A percentile compares a stretch with the other conserved stretches of the same genome.
Conservation (phyloP, 495 filamentous ascomycete genomes). For the Clavariopsis aquatica region DNA sequence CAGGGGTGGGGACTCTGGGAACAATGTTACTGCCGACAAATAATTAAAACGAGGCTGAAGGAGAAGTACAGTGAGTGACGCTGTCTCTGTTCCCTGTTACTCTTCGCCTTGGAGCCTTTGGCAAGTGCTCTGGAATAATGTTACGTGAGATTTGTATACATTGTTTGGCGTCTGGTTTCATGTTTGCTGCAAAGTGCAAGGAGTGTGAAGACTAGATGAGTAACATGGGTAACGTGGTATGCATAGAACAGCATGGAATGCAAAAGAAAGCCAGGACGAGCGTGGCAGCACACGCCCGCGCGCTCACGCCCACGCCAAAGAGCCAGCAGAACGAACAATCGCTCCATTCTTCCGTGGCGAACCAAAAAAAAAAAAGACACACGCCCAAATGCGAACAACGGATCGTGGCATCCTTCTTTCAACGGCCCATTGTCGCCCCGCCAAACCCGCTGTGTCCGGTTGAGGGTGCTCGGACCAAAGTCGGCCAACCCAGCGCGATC, state of each 20-base stretch:
- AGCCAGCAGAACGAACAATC: constrained; percentile 24
- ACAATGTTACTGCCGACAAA: too few species aligned
- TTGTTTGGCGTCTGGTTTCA: background rate
- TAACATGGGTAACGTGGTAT: constrained; percentile 8
- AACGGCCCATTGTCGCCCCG: background rate
- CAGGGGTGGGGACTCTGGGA: too few species aligned
- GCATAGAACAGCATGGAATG: constrained; percentile 23
- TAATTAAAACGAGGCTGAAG: too few species aligned
- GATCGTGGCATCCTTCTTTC: background rate
- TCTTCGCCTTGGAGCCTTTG: too few species aligned
- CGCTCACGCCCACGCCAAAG: too few species aligned
- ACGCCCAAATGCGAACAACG: background rate
- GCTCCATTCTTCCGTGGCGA: background rate
- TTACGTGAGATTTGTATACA: background rate
- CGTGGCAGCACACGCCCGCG: constrained; percentile 8
- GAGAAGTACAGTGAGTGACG: too few species aligned
- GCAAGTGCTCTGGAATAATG: too few species aligned
- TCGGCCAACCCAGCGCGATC: constrained; percentile 5
- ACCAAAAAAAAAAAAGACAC: background rate
- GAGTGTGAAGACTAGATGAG: background rate
- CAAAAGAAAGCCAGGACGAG: constrained; percentile 3
- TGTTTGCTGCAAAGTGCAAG: background rate
- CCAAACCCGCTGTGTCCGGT: background rate
- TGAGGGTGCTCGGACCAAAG: background rate
- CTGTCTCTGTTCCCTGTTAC: too few species aligned